These are phyloP conservation scores for Paraphoma sp. DNA, from an alignment of 2,329 filamentous ascomycete species.

Conservation along the genomic window DNA sequence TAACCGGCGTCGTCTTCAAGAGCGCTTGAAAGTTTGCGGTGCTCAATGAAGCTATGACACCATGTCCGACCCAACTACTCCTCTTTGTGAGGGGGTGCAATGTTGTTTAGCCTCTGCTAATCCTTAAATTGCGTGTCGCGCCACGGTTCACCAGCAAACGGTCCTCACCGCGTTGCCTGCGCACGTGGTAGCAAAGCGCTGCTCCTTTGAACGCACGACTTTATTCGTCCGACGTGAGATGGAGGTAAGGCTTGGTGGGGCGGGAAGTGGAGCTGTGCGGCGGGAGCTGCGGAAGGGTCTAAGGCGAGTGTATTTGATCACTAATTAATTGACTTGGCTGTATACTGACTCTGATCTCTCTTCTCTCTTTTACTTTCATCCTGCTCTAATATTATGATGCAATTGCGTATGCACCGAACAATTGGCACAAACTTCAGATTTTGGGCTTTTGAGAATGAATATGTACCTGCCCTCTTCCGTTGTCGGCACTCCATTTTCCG, in stretches of 20 bases:
- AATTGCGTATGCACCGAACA: no score
- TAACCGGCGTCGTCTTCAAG: background rate
- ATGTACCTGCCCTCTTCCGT: background rate
- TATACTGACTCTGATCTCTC: no score
- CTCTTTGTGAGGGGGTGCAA: constrained; percentile 8
- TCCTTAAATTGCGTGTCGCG: constrained; percentile 1
- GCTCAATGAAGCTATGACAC: constrained; percentile 31
- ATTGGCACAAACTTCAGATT: no score
- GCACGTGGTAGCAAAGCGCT: constrained; percentile 19
- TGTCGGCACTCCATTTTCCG: background rate
- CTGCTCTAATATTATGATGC: no score
- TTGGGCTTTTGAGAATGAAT: background rate
- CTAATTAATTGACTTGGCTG: background rate
- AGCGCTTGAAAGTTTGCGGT: constrained; percentile 17
- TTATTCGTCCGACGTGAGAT: constrained; percentile 3
- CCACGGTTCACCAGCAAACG: background rate
- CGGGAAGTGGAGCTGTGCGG: background rate
- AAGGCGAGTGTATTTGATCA: background rate
- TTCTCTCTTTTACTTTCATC: no score
- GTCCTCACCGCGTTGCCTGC: constrained; percentile 6
- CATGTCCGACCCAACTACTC: constrained; percentile 9
- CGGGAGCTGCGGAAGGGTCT: background rate
- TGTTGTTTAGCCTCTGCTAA: background rate
- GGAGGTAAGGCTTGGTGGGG: constrained; percentile 2
- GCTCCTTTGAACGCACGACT: background rate